Evolutionary conservation across 768 basidiomycete species (phyloP), one percentile per base, ranked within the genome.

Genomic region (Russula sp.): DNA sequence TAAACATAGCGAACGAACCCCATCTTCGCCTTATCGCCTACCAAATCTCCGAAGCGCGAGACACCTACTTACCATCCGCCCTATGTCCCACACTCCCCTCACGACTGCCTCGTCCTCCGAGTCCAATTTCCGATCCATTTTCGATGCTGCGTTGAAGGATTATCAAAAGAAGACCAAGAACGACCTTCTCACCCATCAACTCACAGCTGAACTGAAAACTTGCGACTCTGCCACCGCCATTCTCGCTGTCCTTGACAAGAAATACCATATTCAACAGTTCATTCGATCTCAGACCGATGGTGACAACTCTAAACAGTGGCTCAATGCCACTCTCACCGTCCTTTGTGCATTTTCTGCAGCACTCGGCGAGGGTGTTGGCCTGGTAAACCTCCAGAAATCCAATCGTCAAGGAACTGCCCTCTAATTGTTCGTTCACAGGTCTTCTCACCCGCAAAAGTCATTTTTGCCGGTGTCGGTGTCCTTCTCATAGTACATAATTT

Each of bases 391-490:
- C 13, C 5, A 6, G 4, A 20, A 13, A 14, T 44, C 6, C n/a
- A 22, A n/a, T 42, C 27, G 11, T n/a, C 3, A 45, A 42, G 4
- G 40, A 39, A 6, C 1, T 27, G 27, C 22, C 7, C 6, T 20
- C 27, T 37, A 44, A 44, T 44, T 18, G 6, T 31, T 4, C 16
- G 32, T 27, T 52, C 8, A 6, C n/a, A 59, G 58, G n/a, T 44
- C 13, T 44, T 59, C 31, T 42, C 58, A 2, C 58, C 40, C 0
- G 58, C 40, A 11, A 59, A 42, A 1, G 3, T 59, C 22, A 44
- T 59, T 35, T 59, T 59, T 44, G 40, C 50, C 8, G 58, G 50
- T 13, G 31, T 59, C 20, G 58, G 50, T 14, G 11, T 59, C 11
- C 58, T 59, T 35, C 40, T 59, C 7, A 9, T 32, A 2, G 58